phyloP scores from a whole-genome alignment of 1,139 yeast species.

The Taphrina populina region DNA sequence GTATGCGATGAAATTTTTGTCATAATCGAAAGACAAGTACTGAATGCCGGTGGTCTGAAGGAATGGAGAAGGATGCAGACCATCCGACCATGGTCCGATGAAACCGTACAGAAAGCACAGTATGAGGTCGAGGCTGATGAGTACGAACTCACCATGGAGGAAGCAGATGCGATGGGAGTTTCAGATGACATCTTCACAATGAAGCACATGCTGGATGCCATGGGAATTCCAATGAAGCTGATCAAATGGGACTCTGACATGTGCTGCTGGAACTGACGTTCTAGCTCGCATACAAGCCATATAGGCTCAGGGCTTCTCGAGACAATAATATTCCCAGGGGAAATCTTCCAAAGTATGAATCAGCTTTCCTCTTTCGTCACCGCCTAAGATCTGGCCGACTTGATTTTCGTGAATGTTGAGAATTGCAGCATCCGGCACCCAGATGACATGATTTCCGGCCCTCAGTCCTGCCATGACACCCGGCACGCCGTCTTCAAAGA shows the following conservation, averaged over 20 bases:
- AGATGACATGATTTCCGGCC: slow-evolving; percentile 80
- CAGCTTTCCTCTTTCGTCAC: slow-evolving; percentile 38
- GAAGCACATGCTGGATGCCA: slow-evolving; percentile 7
- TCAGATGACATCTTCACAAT: slow-evolving; percentile 16
- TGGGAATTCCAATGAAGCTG: slow-evolving; percentile 9
- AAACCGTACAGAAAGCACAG: not conserved
- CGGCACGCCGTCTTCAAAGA: slow-evolving; percentile 92
- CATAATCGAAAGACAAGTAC: slow-evolving; percentile 1
- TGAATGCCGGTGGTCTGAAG: slow-evolving; percentile 3
- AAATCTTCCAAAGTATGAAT: slow-evolving; percentile 12
- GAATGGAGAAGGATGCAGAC: slow-evolving; percentile 7
- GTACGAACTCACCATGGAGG: slow-evolving; percentile 8
- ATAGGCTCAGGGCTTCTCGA: not conserved
- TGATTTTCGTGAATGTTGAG: slow-evolving; percentile 52
- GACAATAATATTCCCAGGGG: slow-evolving; percentile 14
- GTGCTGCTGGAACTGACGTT: no score
- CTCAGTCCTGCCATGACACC: slow-evolving; percentile 81
- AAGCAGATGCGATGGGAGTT: slow-evolving; percentile 7
- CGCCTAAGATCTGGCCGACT: slow-evolving; percentile 51
- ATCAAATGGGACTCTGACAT: slow-evolving; percentile 21
- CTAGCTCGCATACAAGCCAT: no score
- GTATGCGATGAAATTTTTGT: slow-evolving; percentile 15
- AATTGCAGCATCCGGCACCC: slow-evolving; percentile 88
- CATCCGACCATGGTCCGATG: slow-evolving; percentile 10
- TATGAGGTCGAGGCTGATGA: not conserved